Evolutionary conservation across 148 eudicot genomes (phyloP).

Genomic region (Polygonum aviculare): DNA sequence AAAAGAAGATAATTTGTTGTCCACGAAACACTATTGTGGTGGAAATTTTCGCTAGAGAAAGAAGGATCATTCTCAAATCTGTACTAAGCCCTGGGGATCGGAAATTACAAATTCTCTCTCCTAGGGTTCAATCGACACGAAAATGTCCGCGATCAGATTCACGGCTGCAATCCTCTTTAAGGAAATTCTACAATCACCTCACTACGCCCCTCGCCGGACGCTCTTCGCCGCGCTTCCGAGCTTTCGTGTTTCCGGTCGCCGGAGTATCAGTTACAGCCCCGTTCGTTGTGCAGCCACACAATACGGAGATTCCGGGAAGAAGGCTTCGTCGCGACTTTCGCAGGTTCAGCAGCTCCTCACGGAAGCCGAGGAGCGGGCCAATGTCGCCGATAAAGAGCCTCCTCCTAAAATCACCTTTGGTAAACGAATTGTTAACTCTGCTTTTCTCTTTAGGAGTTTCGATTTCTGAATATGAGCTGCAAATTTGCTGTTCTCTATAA

Average conservation of each 20-base stretch:
- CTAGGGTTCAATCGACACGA: neutral
- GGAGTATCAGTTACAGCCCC: constrained; percentile 25
- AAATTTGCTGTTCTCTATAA: neutral
- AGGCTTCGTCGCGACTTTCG: constrained; percentile 56
- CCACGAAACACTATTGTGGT: neutral
- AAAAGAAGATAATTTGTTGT: neutral
- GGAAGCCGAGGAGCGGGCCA: constrained; percentile 61
- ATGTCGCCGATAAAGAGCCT: constrained; percentile 48
- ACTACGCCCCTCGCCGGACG: constrained; percentile 9
- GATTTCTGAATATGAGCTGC: neutral
- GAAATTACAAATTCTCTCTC: constrained; percentile 4
- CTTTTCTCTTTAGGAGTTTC: neutral
- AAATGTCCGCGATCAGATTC: constrained; percentile 45
- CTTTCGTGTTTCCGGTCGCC: constrained; percentile 11
- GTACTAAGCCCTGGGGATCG: neutral
- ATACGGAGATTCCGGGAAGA: constrained; percentile 33
- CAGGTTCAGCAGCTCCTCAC: constrained; percentile 56
- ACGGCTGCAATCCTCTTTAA: constrained; percentile 28
- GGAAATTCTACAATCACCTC: constrained; percentile 24
- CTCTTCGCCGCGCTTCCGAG: constrained; percentile 12
- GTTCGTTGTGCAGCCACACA: constrained; percentile 36
- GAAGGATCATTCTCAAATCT: neutral
- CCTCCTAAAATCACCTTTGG: constrained; percentile 66
- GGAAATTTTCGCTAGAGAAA: neutral
- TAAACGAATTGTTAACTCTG: constrained; percentile 10